phyloP scores from a whole-genome alignment of 805 yeast genomes.

The Candida gorgasii region DNA sequence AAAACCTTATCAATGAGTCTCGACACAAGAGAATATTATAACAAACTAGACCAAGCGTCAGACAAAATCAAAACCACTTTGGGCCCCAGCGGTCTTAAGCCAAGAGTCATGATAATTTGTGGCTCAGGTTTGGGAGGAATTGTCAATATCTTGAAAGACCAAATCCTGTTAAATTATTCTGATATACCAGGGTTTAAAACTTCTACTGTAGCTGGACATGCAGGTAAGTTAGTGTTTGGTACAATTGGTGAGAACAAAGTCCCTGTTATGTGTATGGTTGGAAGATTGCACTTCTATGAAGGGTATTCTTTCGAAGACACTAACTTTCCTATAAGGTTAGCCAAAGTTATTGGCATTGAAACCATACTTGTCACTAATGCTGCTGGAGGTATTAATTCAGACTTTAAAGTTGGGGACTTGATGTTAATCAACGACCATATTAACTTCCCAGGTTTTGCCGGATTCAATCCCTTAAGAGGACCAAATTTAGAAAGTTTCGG shows the following conservation, averaged over 20 bases:
- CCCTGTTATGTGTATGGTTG: conserved; percentile 91
- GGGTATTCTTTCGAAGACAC: conserved; percentile 84
- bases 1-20: conserved; percentile 11
- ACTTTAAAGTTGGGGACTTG: conserved; percentile 77
- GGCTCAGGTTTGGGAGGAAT: conserved; percentile 95
- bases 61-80: conserved; percentile 4
- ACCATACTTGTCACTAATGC: conserved; percentile 88
- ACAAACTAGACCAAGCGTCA: conserved; percentile 12
- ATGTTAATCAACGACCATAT: conserved; percentile 91
- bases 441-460: conserved; percentile 88
- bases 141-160: conserved; percentile 50
- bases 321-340: conserved; percentile 81
- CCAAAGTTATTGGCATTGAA: conserved; percentile 60
- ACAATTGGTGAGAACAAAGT: conserved; percentile 63
- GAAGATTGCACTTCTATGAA: conserved; percentile 89
- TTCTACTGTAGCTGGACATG: conserved; percentile 90
- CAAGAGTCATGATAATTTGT: conserved; percentile 78
- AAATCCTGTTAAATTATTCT: conserved; percentile 57
- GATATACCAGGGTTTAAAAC: conserved; percentile 77
- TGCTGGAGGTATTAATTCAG: conserved; percentile 81
- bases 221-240: conserved; percentile 81
- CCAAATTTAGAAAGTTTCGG: conserved; percentile 80
- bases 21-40: conserved; percentile 10
- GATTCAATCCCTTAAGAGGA: conserved; percentile 84
- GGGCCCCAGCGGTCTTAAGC: conserved; percentile 26